Percentiles rank a stretch among this genome's conserved stretches.
These are phyloP conservation scores for Baeospora myosura DNA, from an alignment of 1,284 basidiomycete species.

Conservation along the genomic window DNA sequence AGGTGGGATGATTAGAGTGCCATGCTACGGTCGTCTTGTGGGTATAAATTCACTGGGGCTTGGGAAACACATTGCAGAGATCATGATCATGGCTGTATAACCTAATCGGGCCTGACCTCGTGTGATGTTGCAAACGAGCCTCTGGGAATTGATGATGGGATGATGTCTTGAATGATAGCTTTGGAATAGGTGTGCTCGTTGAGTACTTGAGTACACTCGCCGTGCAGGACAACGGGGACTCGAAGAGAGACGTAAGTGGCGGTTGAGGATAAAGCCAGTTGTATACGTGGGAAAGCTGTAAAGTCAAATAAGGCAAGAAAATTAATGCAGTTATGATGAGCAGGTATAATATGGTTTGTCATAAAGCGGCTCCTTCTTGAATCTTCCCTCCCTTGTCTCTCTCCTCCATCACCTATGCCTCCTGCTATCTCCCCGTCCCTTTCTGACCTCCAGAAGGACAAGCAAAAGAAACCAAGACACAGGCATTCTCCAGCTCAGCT, in stretches of 20 bases:
- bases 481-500: slow-evolving; percentile 65
- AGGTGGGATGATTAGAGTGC: too few relatives aligned
- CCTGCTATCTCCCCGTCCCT: slow-evolving; percentile 17
- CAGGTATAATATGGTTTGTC: background rate
- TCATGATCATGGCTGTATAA: slow-evolving; percentile 8
- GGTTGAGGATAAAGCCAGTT: too few relatives aligned
- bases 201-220: too few relatives aligned
- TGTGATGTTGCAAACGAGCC: too few relatives aligned
- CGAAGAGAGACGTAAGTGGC: too few relatives aligned
- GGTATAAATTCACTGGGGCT: background rate
- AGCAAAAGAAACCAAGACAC: slow-evolving; percentile 65
- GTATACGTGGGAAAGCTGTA: too few relatives aligned
- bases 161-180: too few relatives aligned
- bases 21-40: slow-evolving; percentile 3
- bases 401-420: slow-evolving; percentile 17
- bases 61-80: too few relatives aligned
- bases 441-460: slow-evolving; percentile 19
- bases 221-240: too few relatives aligned
- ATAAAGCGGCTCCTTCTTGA: slow-evolving; percentile 9
- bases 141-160: too few relatives aligned
- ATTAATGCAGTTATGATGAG: background rate
- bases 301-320: background rate
- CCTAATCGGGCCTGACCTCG: slow-evolving; percentile 3
- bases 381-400: slow-evolving; percentile 13
- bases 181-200: too few relatives aligned